Evolutionary conservation across 306 rosid species (phyloP), one percentile per base, ranked within the genome.

Genomic region (Malus domestica): DNA sequence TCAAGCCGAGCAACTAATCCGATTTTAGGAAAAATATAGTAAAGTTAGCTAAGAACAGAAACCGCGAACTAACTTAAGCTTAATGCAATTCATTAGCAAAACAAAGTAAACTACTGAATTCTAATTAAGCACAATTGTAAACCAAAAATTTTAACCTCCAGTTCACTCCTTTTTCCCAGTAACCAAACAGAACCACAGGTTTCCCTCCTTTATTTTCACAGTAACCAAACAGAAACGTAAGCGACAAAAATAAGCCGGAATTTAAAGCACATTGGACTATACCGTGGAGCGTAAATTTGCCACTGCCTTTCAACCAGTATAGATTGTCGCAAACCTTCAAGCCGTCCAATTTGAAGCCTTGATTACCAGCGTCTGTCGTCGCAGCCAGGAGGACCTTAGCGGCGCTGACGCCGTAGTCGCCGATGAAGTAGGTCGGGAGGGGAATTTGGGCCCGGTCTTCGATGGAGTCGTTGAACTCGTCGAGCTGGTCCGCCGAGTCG

Each of bases 221-320:
- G 63, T 52, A 69, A 49, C 42, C 40, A 78, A 32, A 72, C 42
- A 68, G 46, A 38, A 38, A 55, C 25, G 30, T 38, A 69, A 72
- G 71, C 72, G 40, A 63, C 11, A 63, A 14, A 29, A 52, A 52
- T 19, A 25, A 5, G 61, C 44, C 29, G 55, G n/a, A 71, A 23
- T n/a, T 49, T n/a, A n/a, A n/a, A 14, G 22, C 59, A 72, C 13
- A 54, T 51, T 13, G 18, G 6, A 45, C 18, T 10, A 46, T 86
- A 95, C 97, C 97, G 13, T 84, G 84, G 70, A 89, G 85, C 14
- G 79, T 67, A 85, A 95, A 95, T 68, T 89, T 88, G 80, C 97
- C 99, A 80, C 99, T 90, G 85, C 99, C 97, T 88, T 85, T 92
- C 91, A 95, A 85, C 99, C 99, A 95, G 87, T 76, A 91, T 78